Evolutionary conservation across 768 basidiomycete species (phyloP).

Genomic region (Leccinum uliginosum): DNA sequence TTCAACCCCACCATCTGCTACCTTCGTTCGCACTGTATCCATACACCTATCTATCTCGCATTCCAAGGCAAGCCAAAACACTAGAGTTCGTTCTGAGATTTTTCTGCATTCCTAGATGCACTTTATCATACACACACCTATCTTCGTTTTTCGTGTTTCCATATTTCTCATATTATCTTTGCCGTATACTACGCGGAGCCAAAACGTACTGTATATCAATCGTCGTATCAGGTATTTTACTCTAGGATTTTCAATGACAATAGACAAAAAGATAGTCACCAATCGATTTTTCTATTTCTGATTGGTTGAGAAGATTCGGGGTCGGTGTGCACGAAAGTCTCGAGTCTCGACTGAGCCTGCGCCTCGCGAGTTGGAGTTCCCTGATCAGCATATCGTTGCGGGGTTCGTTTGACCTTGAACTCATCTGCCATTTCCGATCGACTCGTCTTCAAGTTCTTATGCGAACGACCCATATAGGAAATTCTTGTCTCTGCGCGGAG

Average conservation of each 20-base stretch:
- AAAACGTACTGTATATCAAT: constrained; percentile 21
- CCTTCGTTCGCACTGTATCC: constrained; percentile 25
- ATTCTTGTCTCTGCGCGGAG: neutral
- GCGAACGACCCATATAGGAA: neutral
- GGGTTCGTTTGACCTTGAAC: neutral
- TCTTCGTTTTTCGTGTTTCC: constrained; percentile 11
- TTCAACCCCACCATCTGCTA: neutral
- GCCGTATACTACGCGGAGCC: constrained; percentile 14
- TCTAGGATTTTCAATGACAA: constrained; percentile 16
- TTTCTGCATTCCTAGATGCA: constrained; percentile 15
- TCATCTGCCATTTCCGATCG: neutral
- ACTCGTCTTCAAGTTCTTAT: neutral
- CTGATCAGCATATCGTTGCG: neutral
- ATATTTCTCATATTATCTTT: constrained; percentile 11
- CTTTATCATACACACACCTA: constrained; percentile 14
- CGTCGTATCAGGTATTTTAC: constrained; percentile 14
- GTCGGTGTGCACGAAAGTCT: neutral
- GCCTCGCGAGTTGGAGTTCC: neutral
- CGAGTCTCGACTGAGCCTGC: neutral
- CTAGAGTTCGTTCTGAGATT: constrained; percentile 23
- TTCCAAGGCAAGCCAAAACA: neutral
- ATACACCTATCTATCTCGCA: constrained; percentile 7
- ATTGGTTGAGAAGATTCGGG: neutral
- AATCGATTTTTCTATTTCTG: neutral
- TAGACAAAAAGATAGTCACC: neutral